These are phyloP conservation scores for Neospora caninum DNA, from an alignment of 169 alveolate species.

Conservation along the genomic window DNA sequence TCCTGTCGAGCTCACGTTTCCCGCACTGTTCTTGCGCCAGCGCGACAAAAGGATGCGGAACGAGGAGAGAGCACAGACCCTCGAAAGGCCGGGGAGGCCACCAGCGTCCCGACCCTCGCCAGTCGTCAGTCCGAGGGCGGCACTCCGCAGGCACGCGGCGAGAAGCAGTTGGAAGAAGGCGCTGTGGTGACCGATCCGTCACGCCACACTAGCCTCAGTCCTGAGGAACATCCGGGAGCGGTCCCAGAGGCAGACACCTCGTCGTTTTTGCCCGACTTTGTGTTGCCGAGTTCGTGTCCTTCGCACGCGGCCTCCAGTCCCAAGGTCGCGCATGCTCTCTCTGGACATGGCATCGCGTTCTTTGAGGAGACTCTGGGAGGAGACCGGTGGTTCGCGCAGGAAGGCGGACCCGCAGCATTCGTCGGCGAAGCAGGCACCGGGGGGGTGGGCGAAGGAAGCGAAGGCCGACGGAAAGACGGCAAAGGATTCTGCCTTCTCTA, in stretches of 20 bases:
- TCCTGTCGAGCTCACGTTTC: no score
- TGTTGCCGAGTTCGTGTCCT: no score
- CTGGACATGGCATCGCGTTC: not conserved
- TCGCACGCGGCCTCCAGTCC: no score
- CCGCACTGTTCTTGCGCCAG: not conserved
- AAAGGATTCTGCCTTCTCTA: constrained; percentile 56
- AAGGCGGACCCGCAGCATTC: no score
- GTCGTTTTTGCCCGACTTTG: no score
- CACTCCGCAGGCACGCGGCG: not conserved
- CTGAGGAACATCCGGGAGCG: no score
- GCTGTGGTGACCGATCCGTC: not conserved
- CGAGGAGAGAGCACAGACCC: not conserved
- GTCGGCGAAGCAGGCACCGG: not conserved
- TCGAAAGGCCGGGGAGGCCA: not conserved
- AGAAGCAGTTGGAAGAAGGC: no score
- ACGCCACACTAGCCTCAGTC: no score
- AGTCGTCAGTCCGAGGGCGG: not conserved
- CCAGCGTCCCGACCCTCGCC: not conserved
- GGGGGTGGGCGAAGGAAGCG: not conserved
- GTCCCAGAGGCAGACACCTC: no score
- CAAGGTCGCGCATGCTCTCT: not conserved
- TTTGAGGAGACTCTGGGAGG: not conserved
- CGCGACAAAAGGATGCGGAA: not conserved
- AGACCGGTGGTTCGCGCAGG: not conserved
- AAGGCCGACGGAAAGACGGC: not conserved